Evolutionary conservation across 176 grass and related monocot species (phyloP), one percentile per base, ranked within the genome.

Genomic region (Oryza brachyantha): DNA sequence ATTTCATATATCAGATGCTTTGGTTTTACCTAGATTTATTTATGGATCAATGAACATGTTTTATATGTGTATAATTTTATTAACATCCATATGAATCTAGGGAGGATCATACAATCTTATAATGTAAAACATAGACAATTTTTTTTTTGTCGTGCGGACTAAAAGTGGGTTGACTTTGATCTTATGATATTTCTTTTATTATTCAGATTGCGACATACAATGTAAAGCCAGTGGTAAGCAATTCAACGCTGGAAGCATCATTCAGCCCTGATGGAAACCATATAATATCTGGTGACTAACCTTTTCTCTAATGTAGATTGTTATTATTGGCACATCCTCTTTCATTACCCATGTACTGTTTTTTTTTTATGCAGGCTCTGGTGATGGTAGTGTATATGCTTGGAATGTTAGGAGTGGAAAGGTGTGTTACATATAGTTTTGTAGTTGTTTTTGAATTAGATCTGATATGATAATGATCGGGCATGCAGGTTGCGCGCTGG

Each of bases 201-300:
- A n/a, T n/a, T 4, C 78, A 94, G 96, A 81, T 91, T 69, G 81
- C 88, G 39, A 94, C 96, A 1, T 94, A 81, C 75, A 94, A 91
- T 74, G 90, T 98, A 11, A 98, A 98, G 58, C 96, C 96, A 68
- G 92, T 84, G n/a, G 24, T 89, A 64, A 89, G 79, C 41, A 76
- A 92, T 43, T 87, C 89, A 60, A 94, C 90, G 31, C 68, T 98
- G 62, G 96, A 98, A 75, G 96, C 96, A 67, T 94, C 96, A 46
- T 98, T 98, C 52, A 98, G 96, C 84, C 96, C 92, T 76, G 96
- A 98, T 78, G 96, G 92, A 83, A 92, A 89, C 77, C 91, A 94
- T 90, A 77, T 93, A 50, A 75, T 98, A 85, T 92, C 92, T 81
- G 96, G 96, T 94, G 61, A 85, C 60, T 37, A 69, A 57, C n/a